Percentiles rank a stretch among this genome's conserved stretches.
These are phyloP conservation scores for Claviceps lovelessii DNA, from an alignment of 2,329 filamentous ascomycete species.

Conservation along the genomic window DNA sequence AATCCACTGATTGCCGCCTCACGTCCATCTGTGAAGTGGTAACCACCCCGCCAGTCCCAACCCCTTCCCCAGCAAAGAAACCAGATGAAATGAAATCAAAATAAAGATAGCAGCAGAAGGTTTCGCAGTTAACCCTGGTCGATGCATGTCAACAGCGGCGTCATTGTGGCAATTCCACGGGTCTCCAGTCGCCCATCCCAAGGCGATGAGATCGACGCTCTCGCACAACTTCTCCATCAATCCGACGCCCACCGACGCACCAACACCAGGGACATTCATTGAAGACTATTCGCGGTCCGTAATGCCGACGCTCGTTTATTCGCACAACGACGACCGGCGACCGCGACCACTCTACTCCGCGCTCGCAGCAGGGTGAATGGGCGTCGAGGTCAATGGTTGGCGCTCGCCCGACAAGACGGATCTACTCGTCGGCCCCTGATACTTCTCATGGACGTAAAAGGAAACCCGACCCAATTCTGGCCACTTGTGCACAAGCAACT, in stretches of 20 bases:
- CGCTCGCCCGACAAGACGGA: constrained; percentile 27
- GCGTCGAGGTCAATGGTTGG: constrained; percentile 58
- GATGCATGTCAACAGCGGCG: background rate
- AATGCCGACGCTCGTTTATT: constrained; percentile 42
- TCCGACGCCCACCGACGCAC: background rate
- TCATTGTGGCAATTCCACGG: constrained; percentile 4
- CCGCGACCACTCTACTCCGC: constrained; percentile 49
- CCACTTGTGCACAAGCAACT: constrained; percentile 23
- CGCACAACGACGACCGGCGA: constrained; percentile 57
- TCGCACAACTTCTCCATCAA: constrained; percentile 6
- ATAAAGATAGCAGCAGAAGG: background rate
- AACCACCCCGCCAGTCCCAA: too few relatives aligned
- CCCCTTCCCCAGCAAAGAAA: too few relatives aligned
- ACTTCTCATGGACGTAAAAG: constrained; percentile 28
- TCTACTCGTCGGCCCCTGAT: constrained; percentile 50
- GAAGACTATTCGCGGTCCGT: constrained; percentile 1
- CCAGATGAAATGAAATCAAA: too few relatives aligned
- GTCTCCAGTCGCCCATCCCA: background rate
- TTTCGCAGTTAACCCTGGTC: background rate
- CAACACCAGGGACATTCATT: constrained; percentile 1
- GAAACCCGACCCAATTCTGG: constrained; percentile 34
- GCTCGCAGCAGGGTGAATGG: constrained; percentile 41
- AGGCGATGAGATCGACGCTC: constrained; percentile 2
- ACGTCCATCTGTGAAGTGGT: background rate
- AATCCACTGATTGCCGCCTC: background rate